Base-by-base conservation (phyloP, 176 grass and related monocot genomes). In the Pontederia paniculata region DNA sequence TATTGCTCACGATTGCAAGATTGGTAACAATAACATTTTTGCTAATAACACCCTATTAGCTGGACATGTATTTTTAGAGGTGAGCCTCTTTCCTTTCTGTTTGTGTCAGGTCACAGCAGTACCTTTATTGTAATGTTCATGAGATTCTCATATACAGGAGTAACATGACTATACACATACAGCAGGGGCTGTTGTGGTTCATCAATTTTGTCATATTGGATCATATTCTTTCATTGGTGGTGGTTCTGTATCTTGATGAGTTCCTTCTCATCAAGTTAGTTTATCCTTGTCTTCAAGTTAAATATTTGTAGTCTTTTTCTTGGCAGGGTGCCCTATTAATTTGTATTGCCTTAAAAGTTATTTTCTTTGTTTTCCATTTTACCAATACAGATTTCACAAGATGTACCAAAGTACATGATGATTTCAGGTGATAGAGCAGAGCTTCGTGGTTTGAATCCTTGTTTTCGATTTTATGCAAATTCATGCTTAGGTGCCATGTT, bases 151-250 rank as follows among this genome's bases (percentile, higher is more conserved):
- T 70, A 71, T 5, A 52, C 69, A 97, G 83, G n/a, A n/a, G n/a
- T n/a, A n/a, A n/a, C n/a, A n/a, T n/a, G 74, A 97, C 61, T 75
- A 17, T 49, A 68, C 64, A 57, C 86, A 87, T 78, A 97, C 83
- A 71, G 77, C 80, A 54, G 83, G 86, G 19, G 73, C 77, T 74
- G 71, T 81, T 47, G 77, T 73, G 76, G 86, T 97, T 61, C 91
- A 97, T 73, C 91, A 97, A 58, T 97, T 88, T 79, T 90, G 91
- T 72, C 86, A 81, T 23, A 81, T 97, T 69, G 91, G 91, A 58
- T 83, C 85, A 51, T 78, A 79, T 57, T 88, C 86, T 63, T 97
- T 90, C 80, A 73, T 90, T 51, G 86, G 86, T 44, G 91, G 91
- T 44, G 86, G 91, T 44, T 87, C 83, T 66, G 77, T 68, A 37